phyloP scores from a whole-genome alignment of 2,329 filamentous ascomycete species.

The Didymella keratinophila region DNA sequence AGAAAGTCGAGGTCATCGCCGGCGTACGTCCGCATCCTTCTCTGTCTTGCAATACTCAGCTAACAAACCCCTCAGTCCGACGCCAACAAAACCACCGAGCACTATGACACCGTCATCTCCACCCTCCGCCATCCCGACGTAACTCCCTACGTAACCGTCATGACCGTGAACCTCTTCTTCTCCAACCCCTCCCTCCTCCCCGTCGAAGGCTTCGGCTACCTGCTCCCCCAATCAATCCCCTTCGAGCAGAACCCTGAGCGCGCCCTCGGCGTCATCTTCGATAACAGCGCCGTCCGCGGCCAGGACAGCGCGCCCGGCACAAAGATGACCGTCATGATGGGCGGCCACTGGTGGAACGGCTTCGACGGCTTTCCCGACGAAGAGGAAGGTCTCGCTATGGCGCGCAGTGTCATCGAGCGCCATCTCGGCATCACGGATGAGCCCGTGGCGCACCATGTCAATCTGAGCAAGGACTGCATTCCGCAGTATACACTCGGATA shows the following conservation, averaged over 20 bases:
- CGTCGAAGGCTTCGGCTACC: slow-evolving; percentile 83
- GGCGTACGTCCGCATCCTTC: slow-evolving; percentile 28
- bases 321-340: slow-evolving; percentile 93
- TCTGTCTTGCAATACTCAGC: not conserved
- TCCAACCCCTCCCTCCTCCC: slow-evolving; percentile 69
- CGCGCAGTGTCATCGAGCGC: slow-evolving; percentile 71
- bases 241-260: slow-evolving; percentile 79
- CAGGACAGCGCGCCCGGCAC: slow-evolving; percentile 70
- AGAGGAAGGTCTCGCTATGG: slow-evolving; percentile 73
- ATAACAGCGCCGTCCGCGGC: slow-evolving; percentile 70
- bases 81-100: slow-evolving; percentile 24
- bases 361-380: slow-evolving; percentile 68
- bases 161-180: slow-evolving; percentile 93
- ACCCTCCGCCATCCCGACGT: slow-evolving; percentile 54
- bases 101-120: slow-evolving; percentile 44
- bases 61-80: slow-evolving; percentile 27
- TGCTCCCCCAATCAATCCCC: slow-evolving; percentile 79
- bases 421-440: slow-evolving; percentile 76
- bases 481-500: slow-evolving; percentile 91
- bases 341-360: slow-evolving; percentile 88
- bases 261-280: slow-evolving; percentile 91
- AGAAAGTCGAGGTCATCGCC: slow-evolving; percentile 35
- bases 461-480: slow-evolving; percentile 75
- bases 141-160: slow-evolving; percentile 77
- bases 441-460: slow-evolving; percentile 68